Evolutionary conservation across 805 yeast genomes (phyloP).

Genomic region (Candida xyloterini): DNA sequence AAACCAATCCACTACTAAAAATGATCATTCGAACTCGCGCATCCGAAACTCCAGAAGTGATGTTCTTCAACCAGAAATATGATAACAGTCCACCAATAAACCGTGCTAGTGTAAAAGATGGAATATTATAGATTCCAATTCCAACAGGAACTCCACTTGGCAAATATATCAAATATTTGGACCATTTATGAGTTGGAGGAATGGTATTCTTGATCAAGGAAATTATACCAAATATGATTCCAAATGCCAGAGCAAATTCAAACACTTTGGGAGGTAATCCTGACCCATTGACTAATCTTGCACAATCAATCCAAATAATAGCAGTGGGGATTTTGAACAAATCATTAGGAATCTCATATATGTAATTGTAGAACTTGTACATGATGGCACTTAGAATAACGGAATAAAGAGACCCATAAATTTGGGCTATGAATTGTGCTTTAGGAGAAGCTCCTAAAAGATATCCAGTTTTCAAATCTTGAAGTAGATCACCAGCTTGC

Average conservation of each 20-base stretch:
- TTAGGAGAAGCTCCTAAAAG: conserved; percentile 86
- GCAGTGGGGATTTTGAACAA: conserved; percentile 92
- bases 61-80: conserved; percentile 50
- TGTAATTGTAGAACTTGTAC: conserved; percentile 76
- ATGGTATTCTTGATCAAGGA: conserved; percentile 60
- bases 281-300: conserved; percentile 85
- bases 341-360: conserved; percentile 81
- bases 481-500: conserved; percentile 98
- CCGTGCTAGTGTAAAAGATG: conserved; percentile 90
- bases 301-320: conserved; percentile 94
- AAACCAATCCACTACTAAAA: conserved; percentile 84
- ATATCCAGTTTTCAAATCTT: conserved; percentile 93
- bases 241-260: conserved; percentile 58
- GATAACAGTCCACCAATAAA: conserved; percentile 82
- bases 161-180: conserved; percentile 48
- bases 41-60: conserved; percentile 1
- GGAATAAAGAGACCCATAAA: conserved; percentile 85
- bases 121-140: conserved; percentile 90
- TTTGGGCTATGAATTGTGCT: conserved; percentile 88
- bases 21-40: conserved; percentile 76
- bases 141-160: conserved; percentile 98
- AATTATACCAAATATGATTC: conserved; percentile 63
- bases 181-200: conserved; percentile 30
- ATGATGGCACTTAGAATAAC: conserved; percentile 74
- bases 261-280: conserved; percentile 82